Evolutionary conservation across 2,329 filamentous ascomycete species (phyloP), one percentile per base, ranked within the genome.

Genomic region (Exophiala xenobiotica): DNA sequence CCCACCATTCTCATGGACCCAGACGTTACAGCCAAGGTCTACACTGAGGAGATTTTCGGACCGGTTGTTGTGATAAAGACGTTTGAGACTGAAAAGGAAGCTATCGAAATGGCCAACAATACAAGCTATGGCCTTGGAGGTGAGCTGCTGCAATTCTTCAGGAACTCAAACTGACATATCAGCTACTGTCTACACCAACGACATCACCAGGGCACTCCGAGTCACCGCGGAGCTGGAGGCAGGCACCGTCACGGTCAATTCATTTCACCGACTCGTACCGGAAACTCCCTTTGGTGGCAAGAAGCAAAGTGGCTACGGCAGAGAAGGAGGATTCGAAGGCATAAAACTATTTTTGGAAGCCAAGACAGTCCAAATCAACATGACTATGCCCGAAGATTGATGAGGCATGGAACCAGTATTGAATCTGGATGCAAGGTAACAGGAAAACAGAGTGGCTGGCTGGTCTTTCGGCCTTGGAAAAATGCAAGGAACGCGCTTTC

Each of bases 231-330:
- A 52, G 12, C 20, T 63, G 5, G 56, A 61, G 40, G 49, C 53
- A 14, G 63, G 61, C 22, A 86, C 85, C 88, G 83, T 87, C 2
- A 85, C 82, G 72, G 46, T 64, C 27, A 63, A 74, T 64, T 12
- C 73, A 57, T 79, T 74, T 65, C 80, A 73, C 42, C 27, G 19
- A n/a, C n/a, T 46, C 19, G 9, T 38, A 19, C 12, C 29, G 5
- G 35, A 51, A 2, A 51, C 48, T 16, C 79, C 80, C 20, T 90
- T 91, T 61, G 85, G 86, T 49, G 88, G 89, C 0, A 88, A 80
- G 76, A 91, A 91, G 73, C 80, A 90, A 72, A 81, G 75, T 16
- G 88, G 89, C 56, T 87, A 91, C 52, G 88, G 88, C 35, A 82
- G 86, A 49, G 89, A 93, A 69, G 73, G 87, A 3, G 85, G 85